phyloP scores from a whole-genome alignment of 176 grass and related monocot species.

The Musa acuminata region DNA sequence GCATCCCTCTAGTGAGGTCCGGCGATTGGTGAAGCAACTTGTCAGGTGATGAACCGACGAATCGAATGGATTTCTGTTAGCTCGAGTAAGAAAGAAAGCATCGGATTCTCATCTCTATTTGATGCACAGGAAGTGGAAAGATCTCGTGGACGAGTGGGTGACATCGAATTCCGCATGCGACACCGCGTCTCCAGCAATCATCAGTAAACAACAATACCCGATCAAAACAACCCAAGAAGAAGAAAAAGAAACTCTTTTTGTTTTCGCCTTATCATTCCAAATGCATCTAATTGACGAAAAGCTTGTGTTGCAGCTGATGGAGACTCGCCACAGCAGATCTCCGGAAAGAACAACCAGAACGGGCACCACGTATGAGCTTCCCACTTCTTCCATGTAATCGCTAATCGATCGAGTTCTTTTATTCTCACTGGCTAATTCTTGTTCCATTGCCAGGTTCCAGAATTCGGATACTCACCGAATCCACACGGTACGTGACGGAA shows the following conservation, averaged over 20 bases:
- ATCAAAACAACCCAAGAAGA: not conserved
- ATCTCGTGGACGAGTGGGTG: slow-evolving; percentile 55
- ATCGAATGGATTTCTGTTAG: not conserved
- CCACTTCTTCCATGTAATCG: not conserved
- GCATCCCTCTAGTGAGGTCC: slow-evolving; percentile 57
- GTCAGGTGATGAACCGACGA: slow-evolving; percentile 42
- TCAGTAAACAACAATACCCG: slow-evolving; percentile 31
- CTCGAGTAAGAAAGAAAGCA: not conserved
- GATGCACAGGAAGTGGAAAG: slow-evolving; percentile 70
- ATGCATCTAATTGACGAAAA: slow-evolving; percentile 1
- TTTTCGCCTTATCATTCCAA: not conserved
- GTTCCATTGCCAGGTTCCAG: not conserved
- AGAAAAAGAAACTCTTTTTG: not conserved
- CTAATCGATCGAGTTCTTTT: not conserved
- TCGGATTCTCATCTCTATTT: slow-evolving; percentile 7
- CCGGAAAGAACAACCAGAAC: slow-evolving; percentile 30
- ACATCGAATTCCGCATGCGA: slow-evolving; percentile 38
- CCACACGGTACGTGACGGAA: not conserved
- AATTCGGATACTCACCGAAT: slow-evolving; percentile 8
- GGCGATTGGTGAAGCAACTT: slow-evolving; percentile 55
- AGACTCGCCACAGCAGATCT: slow-evolving; percentile 61
- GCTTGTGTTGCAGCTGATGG: slow-evolving; percentile 42
- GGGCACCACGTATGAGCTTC: slow-evolving; percentile 1
- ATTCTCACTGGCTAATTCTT: not conserved
- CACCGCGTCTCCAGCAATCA: slow-evolving; percentile 29